phyloP scores from a whole-genome alignment of 2,329 filamentous ascomycete species.

The Zasmidium citrigriseum region DNA sequence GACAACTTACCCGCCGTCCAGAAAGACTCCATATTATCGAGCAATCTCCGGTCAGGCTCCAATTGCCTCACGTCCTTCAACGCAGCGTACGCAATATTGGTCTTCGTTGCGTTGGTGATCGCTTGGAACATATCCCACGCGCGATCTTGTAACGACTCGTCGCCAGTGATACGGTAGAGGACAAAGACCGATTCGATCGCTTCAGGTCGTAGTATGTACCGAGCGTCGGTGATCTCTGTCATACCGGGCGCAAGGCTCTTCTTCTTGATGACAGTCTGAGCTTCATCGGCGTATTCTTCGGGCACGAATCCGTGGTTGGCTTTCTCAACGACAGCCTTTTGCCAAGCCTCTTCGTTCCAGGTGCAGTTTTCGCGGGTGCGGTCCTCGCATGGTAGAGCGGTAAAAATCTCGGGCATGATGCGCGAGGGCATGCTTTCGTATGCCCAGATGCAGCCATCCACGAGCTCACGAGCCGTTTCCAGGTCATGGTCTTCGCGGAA shows the following conservation, averaged over 20 bases:
- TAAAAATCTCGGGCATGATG: conserved; percentile 64
- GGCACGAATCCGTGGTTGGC: conserved; percentile 14
- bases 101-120: conserved; percentile 62
- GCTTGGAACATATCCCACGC: conserved; percentile 75
- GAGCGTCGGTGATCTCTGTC: conserved; percentile 55
- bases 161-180: conserved; percentile 73
- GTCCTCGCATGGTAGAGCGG: conserved; percentile 50
- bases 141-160: conserved; percentile 64
- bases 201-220: conserved; percentile 73
- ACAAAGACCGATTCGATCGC: conserved; percentile 81
- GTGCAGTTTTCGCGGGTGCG: conserved; percentile 31
- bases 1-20: conserved; percentile 43
- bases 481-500: conserved; percentile 58
- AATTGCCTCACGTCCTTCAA: conserved; percentile 64
- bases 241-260: conserved; percentile 59
- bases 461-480: conserved; percentile 58
- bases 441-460: conserved; percentile 64
- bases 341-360: conserved; percentile 43
- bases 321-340: conserved; percentile 41
- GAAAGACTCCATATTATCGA: conserved; percentile 73
- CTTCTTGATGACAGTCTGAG: conserved; percentile 37
- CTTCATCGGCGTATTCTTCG: conserved; percentile 13
- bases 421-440: conserved; percentile 61
- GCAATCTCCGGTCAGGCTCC: conserved; percentile 40
- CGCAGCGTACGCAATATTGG: conserved; percentile 64